These are phyloP conservation scores for Podaxis sp. DNA, from an alignment of 768 basidiomycete species.

Conservation along the genomic window DNA sequence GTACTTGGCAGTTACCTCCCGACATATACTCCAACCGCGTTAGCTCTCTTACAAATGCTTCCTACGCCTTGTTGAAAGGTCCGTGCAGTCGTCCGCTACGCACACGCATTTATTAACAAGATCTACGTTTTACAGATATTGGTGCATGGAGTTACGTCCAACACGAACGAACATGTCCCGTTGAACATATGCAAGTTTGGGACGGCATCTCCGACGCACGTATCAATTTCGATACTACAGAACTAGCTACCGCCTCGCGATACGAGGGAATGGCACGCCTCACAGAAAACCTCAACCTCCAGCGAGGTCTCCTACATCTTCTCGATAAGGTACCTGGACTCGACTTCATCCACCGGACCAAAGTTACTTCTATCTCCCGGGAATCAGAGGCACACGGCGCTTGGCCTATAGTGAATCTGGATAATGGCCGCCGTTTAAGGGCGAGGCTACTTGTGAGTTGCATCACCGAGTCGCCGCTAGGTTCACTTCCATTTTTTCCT, in stretches of 20 bases:
- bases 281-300: constrained; percentile 92
- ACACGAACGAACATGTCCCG: constrained; percentile 54
- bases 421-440: constrained; percentile 59
- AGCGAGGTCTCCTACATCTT: constrained; percentile 72
- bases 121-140: constrained; percentile 46
- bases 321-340: constrained; percentile 50
- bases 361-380: constrained; percentile 65
- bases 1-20: constrained; percentile 56
- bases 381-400: constrained; percentile 48
- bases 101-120: background rate
- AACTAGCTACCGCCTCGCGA: constrained; percentile 29
- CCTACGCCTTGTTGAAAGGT: constrained; percentile 66
- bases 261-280: constrained; percentile 67
- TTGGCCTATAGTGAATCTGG: constrained; percentile 81
- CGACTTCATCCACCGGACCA: constrained; percentile 65
- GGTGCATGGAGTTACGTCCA: constrained; percentile 85
- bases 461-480: background rate
- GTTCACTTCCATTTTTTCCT: background rate
- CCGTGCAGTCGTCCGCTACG: constrained; percentile 7
- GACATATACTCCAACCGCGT: constrained; percentile 77
- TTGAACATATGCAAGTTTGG: constrained; percentile 95
- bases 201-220: constrained; percentile 83
- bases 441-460: constrained; percentile 69
- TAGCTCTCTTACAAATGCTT: constrained; percentile 78
- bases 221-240: constrained; percentile 62